A percentile compares a stretch with the other conserved stretches of the same genome.
Evolutionary conservation across 352 stramenopile species (phyloP).

Genomic region (Saprolegnia diclina): DNA sequence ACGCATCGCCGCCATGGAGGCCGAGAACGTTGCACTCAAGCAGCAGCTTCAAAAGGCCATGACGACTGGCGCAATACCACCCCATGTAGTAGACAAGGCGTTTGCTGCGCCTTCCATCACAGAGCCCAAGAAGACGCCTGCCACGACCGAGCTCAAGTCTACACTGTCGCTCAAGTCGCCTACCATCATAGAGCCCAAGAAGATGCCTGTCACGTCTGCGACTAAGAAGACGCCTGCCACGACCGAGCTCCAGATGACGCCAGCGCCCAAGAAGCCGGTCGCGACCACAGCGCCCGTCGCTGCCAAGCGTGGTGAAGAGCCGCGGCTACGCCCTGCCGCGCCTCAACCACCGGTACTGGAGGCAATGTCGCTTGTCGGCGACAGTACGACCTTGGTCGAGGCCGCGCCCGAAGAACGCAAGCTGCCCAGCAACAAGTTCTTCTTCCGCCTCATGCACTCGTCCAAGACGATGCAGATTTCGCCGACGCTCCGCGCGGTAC

Average conservation of each 20-base stretch:
- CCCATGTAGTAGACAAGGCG: not conserved
- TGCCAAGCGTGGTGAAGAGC: not conserved
- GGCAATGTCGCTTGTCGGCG: too few species aligned
- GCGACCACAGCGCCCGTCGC: not conserved
- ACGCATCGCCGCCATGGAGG: slow-evolving; percentile 8
- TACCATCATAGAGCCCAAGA: not conserved
- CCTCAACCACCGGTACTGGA: too few species aligned
- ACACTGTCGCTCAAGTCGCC: too few species aligned
- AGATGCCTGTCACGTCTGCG: not conserved
- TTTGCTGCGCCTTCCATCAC: not conserved
- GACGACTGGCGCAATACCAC: not conserved
- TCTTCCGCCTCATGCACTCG: slow-evolving; percentile 15
- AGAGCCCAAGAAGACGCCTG: not conserved
- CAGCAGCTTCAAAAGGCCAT: slow-evolving; percentile 1
- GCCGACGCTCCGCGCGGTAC: slow-evolving; percentile 14
- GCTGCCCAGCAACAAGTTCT: slow-evolving; percentile 18
- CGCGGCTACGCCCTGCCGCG: too few species aligned
- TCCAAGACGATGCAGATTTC: slow-evolving; percentile 10
- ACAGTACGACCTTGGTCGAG: not conserved
- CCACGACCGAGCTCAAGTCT: not conserved
- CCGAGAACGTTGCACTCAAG: slow-evolving; percentile 10
- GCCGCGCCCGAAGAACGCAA: not conserved
- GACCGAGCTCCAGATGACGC: too few species aligned
- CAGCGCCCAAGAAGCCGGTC: too few species aligned
- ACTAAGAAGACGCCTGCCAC: too few species aligned